Percentiles rank a stretch among this genome's conserved stretches.
Evolutionary conservation across 106 monocot species (phyloP).

Genomic region (Ottelia alismoides): DNA sequence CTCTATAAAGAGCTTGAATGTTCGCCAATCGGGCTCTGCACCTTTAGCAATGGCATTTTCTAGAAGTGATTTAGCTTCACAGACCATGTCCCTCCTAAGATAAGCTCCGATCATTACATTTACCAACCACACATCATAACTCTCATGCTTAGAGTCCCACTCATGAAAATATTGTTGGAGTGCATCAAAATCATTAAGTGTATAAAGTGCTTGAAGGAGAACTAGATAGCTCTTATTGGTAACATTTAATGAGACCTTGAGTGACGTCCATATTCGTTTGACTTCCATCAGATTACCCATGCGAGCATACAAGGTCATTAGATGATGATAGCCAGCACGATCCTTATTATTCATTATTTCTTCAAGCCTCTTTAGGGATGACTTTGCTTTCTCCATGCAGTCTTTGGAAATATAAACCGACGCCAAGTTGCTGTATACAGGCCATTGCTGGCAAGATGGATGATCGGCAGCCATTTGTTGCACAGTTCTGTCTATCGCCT

Average conservation of each 20-base stretch:
- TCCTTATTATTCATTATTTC: constrained; percentile 25
- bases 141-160: constrained; percentile 22
- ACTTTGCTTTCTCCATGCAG: constrained; percentile 29
- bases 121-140: constrained; percentile 32
- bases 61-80: constrained; percentile 26
- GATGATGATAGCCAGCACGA: constrained; percentile 30
- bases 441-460: constrained; percentile 23
- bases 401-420: constrained; percentile 35
- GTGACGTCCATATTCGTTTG: constrained; percentile 41
- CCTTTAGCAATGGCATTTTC: constrained; percentile 23
- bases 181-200: constrained; percentile 32
- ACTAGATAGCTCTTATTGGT: constrained; percentile 42
- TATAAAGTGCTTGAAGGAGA: constrained; percentile 33
- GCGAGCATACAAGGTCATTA: constrained; percentile 45
- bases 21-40: constrained; percentile 11
- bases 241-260: constrained; percentile 28
- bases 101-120: constrained; percentile 41
- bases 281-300: constrained; percentile 41
- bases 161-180: constrained; percentile 35
- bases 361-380: constrained; percentile 45
- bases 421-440: constrained; percentile 45
- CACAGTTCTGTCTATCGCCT: constrained; percentile 29
- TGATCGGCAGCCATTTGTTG: constrained; percentile 29
- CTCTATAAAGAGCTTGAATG: constrained; percentile 30
- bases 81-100: constrained; percentile 31